Conservation (phyloP, 2,329 filamentous ascomycete genomes). For the Aspergillus bombycis region DNA sequence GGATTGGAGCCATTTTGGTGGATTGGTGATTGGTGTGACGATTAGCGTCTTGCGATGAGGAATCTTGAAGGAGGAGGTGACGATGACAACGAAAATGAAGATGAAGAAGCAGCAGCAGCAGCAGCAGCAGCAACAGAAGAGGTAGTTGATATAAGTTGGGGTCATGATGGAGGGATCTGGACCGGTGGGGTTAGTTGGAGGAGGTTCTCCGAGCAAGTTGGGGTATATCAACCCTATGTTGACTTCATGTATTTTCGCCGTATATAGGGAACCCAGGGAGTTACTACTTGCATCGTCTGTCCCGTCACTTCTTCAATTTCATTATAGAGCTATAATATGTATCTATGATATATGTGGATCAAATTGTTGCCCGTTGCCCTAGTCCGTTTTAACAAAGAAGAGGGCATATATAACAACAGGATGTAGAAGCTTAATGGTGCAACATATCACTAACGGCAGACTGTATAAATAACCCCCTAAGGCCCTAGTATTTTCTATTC, state of each 20-base stretch:
- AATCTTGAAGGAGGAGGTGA: neutral
- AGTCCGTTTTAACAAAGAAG: neutral
- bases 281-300: neutral
- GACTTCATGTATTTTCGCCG: neutral
- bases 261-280: neutral
- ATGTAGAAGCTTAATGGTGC: no score
- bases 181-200: neutral
- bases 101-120: neutral
- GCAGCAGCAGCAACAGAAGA: no score
- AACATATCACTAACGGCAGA: no score
- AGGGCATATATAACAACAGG: no score
- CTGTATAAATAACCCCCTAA: no score
- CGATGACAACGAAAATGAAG: no score
- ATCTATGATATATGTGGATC: neutral
- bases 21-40: neutral
- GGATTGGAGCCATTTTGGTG: slow-evolving; percentile 32
- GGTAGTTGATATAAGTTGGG: neutral
- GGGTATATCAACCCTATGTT: neutral
- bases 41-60: neutral
- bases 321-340: neutral
- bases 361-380: neutral
- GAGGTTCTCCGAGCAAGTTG: neutral
- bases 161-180: neutral
- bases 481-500: no score
- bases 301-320: neutral